A percentile compares a stretch with the other conserved stretches of the same genome.
Evolutionary conservation across 2,329 filamentous ascomycete genomes (phyloP).

Genomic region (Shiraia bambusicola): DNA sequence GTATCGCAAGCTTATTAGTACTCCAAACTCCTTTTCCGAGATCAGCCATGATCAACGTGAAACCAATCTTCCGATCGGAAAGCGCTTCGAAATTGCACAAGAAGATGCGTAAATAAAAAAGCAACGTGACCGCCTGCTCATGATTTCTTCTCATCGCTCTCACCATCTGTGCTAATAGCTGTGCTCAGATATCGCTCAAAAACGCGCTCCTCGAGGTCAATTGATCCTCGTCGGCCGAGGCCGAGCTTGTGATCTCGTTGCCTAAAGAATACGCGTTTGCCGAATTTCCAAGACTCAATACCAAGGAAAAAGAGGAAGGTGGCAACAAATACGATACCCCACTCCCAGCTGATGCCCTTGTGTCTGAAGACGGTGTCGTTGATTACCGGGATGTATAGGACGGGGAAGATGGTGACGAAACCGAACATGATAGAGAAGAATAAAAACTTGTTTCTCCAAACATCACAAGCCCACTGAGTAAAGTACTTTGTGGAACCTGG

Average conservation of each 20-base stretch:
- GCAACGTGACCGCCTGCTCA: not conserved
- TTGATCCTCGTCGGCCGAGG: slow-evolving; percentile 25
- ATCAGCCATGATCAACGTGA: slow-evolving; percentile 1
- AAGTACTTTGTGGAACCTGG: slow-evolving; percentile 59
- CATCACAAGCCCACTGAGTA: slow-evolving; percentile 63
- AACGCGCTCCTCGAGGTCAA: slow-evolving; percentile 34
- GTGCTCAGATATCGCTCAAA: slow-evolving; percentile 39
- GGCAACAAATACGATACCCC: slow-evolving; percentile 67
- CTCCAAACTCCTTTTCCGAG: slow-evolving; percentile 15
- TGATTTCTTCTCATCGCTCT: slow-evolving; percentile 30
- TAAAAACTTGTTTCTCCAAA: slow-evolving; percentile 70
- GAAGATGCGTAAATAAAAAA: not conserved
- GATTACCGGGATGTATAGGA: slow-evolving; percentile 66
- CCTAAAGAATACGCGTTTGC: slow-evolving; percentile 54
- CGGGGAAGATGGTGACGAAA: slow-evolving; percentile 35
- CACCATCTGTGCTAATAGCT: slow-evolving; percentile 32
- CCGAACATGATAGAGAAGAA: slow-evolving; percentile 48
- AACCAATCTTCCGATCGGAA: not conserved
- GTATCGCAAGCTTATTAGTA: slow-evolving; percentile 30
- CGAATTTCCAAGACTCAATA: slow-evolving; percentile 67
- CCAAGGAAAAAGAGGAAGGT: slow-evolving; percentile 64
- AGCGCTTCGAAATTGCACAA: slow-evolving; percentile 3
- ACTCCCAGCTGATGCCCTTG: slow-evolving; percentile 66
- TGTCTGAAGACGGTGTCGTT: slow-evolving; percentile 68
- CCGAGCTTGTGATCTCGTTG: slow-evolving; percentile 23